These are phyloP conservation scores for Amanita subjunquillea DNA, from an alignment of 768 basidiomycete species.

Conservation along the genomic window DNA sequence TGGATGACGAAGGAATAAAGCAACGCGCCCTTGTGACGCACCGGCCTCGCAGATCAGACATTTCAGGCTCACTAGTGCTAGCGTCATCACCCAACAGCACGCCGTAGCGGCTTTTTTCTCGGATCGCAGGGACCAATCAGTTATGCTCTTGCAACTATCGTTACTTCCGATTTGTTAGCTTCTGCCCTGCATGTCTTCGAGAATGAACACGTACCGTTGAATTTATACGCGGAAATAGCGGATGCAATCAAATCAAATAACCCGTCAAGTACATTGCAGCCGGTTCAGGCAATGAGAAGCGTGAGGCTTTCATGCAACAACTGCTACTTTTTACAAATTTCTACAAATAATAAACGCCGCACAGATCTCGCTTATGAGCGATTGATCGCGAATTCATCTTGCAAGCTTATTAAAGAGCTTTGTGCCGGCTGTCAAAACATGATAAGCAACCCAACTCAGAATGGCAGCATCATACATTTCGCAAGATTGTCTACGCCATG, in stretches of 20 bases:
- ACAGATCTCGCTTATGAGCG: not conserved
- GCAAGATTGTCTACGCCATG: conserved; percentile 33
- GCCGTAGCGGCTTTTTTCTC: not conserved
- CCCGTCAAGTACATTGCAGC: not conserved
- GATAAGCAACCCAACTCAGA: conserved; percentile 2
- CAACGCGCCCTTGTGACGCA: not conserved
- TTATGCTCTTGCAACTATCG: not conserved
- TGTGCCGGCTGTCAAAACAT: conserved; percentile 23
- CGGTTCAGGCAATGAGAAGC: not conserved
- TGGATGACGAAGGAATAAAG: conserved; percentile 1
- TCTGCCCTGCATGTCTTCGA: not conserved
- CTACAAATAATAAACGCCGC: not conserved
- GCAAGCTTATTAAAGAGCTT: conserved; percentile 39
- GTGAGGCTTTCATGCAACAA: conserved; percentile 2
- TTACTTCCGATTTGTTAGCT: conserved; percentile 1
- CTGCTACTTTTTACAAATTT: not conserved
- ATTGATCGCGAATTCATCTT: conserved; percentile 14
- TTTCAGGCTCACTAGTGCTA: not conserved
- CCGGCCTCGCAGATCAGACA: conserved; percentile 3
- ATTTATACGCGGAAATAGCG: conserved; percentile 1
- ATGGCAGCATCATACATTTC: conserved; percentile 23
- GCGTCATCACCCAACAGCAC: not conserved
- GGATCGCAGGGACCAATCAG: not conserved
- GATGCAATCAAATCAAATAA: not conserved
- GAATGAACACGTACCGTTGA: not conserved